Evolutionary conservation across 805 yeast genomes (phyloP).

Genomic region (Priceomyces fermenticarens): DNA sequence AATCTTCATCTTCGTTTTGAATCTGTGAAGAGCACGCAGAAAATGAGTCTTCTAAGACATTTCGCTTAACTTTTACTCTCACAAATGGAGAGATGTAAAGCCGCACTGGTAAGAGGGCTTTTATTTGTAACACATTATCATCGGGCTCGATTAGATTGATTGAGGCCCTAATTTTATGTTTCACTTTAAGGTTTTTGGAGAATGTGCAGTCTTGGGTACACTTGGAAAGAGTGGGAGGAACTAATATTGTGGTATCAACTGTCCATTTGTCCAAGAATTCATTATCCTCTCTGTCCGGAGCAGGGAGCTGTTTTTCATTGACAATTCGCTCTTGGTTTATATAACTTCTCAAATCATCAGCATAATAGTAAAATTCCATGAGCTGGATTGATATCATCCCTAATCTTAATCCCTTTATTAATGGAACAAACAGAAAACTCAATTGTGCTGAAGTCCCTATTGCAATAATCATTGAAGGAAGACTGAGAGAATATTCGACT

Average conservation of each 20-base stretch:
- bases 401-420: slow-evolving; percentile 72
- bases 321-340: slow-evolving; percentile 65
- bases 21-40: slow-evolving; percentile 1
- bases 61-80: slow-evolving; percentile 54
- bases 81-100: slow-evolving; percentile 80
- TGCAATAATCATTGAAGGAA: slow-evolving; percentile 85
- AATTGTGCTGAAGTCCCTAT: slow-evolving; percentile 79
- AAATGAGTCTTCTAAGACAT: slow-evolving; percentile 9
- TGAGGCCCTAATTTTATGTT: slow-evolving; percentile 83
- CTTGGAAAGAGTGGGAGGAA: slow-evolving; percentile 72
- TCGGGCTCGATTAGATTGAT: slow-evolving; percentile 81
- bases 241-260: slow-evolving; percentile 50
- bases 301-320: slow-evolving; percentile 42
- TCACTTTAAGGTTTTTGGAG: slow-evolving; percentile 64
- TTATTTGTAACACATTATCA: slow-evolving; percentile 86
- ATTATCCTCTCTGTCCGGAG: slow-evolving; percentile 41
- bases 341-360: slow-evolving; percentile 55
- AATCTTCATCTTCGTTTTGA: slow-evolving; percentile 20
- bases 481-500: slow-evolving; percentile 82
- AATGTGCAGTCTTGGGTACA: slow-evolving; percentile 87
- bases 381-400: slow-evolving; percentile 69
- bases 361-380: slow-evolving; percentile 63
- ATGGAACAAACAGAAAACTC: slow-evolving; percentile 68
- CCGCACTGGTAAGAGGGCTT: slow-evolving; percentile 84
- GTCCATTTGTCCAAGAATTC: slow-evolving; percentile 65